phyloP scores from a whole-genome alignment of 352 stramenopile species.

The Elongisporangium undulatum region DNA sequence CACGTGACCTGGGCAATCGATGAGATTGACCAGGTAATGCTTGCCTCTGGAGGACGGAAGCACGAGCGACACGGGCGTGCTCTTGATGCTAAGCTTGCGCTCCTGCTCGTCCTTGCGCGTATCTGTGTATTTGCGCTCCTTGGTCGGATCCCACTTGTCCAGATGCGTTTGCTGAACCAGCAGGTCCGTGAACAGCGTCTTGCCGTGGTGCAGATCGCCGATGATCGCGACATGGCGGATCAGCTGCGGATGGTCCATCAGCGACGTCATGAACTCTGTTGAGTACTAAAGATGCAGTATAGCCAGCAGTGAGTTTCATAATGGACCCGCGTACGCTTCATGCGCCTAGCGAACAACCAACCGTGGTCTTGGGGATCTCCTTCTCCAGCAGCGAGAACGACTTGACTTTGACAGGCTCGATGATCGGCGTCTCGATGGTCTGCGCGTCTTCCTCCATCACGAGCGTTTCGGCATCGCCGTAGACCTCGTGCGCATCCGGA shows the following conservation, averaged over 20 bases:
- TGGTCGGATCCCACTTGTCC: conserved; percentile 70
- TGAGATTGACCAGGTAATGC: conserved; percentile 93
- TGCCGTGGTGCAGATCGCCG: conserved; percentile 96
- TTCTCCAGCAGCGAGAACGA: conserved; percentile 90
- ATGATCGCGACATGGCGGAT: conserved; percentile 96
- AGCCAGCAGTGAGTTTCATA: not conserved
- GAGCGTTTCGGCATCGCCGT: conserved; percentile 94
- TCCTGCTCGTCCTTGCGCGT: conserved; percentile 96
- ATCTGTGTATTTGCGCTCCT: conserved; percentile 93
- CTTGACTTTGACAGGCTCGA: conserved; percentile 95
- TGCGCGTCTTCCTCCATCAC: conserved; percentile 99
- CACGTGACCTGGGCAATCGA: conserved; percentile 97
- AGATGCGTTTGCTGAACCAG: conserved; percentile 89
- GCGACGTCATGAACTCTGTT: conserved; percentile 81
- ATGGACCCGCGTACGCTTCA: not conserved
- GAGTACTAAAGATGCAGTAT: conserved; percentile 65
- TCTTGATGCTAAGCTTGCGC: conserved; percentile 96
- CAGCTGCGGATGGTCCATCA: conserved; percentile 89
- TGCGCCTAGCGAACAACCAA: not conserved
- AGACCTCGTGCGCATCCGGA: conserved; percentile 95
- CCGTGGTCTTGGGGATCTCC: conserved; percentile 64
- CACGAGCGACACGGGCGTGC: conserved; percentile 93
- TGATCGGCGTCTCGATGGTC: conserved; percentile 97
- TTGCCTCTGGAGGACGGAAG: conserved; percentile 94
- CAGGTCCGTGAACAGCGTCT: conserved; percentile 91